phyloP scores from a whole-genome alignment of 495 filamentous ascomycete species.

The Podospora australis region DNA sequence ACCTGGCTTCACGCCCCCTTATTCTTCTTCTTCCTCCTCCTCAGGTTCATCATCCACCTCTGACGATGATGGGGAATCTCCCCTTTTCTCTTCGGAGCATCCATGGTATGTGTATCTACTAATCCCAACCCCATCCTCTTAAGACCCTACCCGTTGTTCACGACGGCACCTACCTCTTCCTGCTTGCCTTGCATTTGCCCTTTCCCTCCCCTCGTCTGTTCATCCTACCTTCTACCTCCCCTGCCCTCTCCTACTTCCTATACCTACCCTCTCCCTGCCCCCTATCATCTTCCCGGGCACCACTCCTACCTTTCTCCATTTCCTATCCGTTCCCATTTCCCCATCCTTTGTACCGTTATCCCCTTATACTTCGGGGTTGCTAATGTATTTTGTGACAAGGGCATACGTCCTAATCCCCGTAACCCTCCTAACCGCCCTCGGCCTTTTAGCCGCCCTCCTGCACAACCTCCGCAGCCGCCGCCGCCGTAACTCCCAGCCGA shows the following conservation, averaged over 20 bases:
- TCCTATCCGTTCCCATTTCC: no score
- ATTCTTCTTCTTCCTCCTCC: neutral
- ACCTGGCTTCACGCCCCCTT: neutral
- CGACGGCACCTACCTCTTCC: neutral
- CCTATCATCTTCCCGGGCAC: neutral
- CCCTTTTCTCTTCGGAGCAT: neutral
- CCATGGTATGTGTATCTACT: conserved; percentile 1
- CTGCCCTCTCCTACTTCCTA: neutral
- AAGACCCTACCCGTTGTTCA: neutral
- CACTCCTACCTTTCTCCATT: neutral
- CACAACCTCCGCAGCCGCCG: conserved; percentile 11
- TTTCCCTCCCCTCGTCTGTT: neutral
- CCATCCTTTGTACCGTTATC: neutral
- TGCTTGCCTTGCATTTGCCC: neutral
- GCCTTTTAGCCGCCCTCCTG: conserved; percentile 11
- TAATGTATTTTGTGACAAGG: neutral
- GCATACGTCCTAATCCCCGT: conserved; percentile 22
- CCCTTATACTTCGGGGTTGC: neutral
- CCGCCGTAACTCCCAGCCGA: neutral
- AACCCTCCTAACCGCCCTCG: conserved; percentile 13
- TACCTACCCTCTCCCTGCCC: neutral
- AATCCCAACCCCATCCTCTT: neutral
- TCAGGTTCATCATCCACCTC: neutral
- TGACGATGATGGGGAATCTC: neutral
- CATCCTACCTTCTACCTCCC: neutral